Evolutionary conservation across 345 rosid species (phyloP), one percentile per base, ranked within the genome.

Genomic region (Camelina hispida): DNA sequence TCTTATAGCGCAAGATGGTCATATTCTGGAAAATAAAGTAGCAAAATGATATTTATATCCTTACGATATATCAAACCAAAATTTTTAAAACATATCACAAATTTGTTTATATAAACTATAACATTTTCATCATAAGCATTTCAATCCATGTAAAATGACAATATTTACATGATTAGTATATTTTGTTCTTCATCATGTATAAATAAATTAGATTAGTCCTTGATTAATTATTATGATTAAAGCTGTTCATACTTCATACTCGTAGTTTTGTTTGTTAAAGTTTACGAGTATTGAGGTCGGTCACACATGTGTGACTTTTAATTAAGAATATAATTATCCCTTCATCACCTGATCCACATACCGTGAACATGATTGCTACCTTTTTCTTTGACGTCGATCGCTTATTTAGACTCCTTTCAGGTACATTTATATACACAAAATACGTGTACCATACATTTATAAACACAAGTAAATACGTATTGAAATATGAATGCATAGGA

Each of bases 211-310:
- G 22, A 16, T 28, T 43, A 42, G 42, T 56, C 25, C 25, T 23
- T 23, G 25, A 1, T 23, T 23, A 23, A 23, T 23, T 23, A 23
- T 23, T 23, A 23, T 23, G 1, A 23, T 23, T 23, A 23, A 23
- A 23, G 1, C 25, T 23, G 25, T 23, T 23, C 25, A 23, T 23
- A 23, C 25, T 23, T 23, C 25, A 23, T 23, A 23, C 25, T 23
- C 25, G 25, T 23, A 23, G 25, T 23, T 23, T 23, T 23, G 1
- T 25, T 48, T 30, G 34, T 65, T 59, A 50, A 68, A 18, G 14
- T 42, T 40, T 58, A 78, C 43, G 57, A 78, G 55, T 51, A 59
- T 46, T 65, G 76, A 58, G 77, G 81, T 66, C 77, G 69, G 63
- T 72, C 62, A 78, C 73, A 48, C 77, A 72, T 78, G 73, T 72